A percentile compares a stretch with the other conserved stretches of the same genome.
Conservation (phyloP, 1,284 basidiomycete species). For the Ganoderma lucidum region DNA sequence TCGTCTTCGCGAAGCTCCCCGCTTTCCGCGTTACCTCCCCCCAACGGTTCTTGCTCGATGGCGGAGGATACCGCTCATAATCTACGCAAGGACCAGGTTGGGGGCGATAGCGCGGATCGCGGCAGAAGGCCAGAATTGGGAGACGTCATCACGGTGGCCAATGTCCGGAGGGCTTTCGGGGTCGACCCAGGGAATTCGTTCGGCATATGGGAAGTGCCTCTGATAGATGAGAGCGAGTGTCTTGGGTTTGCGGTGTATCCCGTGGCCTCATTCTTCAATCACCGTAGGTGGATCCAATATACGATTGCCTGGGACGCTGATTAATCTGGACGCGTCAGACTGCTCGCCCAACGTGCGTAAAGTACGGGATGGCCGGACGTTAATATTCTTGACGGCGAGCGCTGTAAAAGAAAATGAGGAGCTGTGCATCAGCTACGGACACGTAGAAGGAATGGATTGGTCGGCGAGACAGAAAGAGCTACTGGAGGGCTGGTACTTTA, state of each 20-base stretch:
- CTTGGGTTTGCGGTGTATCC: conserved; percentile 70
- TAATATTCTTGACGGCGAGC: conserved; percentile 58
- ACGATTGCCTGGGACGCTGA: neutral
- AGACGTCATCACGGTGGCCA: conserved; percentile 49
- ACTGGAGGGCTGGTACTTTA: conserved; percentile 43
- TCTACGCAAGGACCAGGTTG: neutral
- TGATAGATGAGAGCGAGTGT: conserved; percentile 62
- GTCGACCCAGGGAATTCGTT: conserved; percentile 73
- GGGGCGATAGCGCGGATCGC: conserved; percentile 5
- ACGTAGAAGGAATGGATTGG: conserved; percentile 38
- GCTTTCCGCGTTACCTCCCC: conserved; percentile 21
- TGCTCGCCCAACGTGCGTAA: conserved; percentile 69
- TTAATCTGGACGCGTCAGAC: conserved; percentile 45
- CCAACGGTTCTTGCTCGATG: conserved; percentile 9
- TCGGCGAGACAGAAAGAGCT: conserved; percentile 37
- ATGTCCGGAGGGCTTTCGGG: conserved; percentile 58
- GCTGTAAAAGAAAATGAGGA: conserved; percentile 37
- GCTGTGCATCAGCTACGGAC: conserved; percentile 45
- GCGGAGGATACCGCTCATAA: conserved; percentile 10
- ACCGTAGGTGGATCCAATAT: conserved; percentile 52
- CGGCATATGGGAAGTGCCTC: conserved; percentile 64
- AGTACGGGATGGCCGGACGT: conserved; percentile 50
- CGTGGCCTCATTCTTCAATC: conserved; percentile 71
- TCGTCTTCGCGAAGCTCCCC: conserved; percentile 27
- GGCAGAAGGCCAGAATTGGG: conserved; percentile 36